Evolutionary conservation across 768 basidiomycete genomes (phyloP), one percentile per base, ranked within the genome.

Genomic region (Tylopilus sp.): DNA sequence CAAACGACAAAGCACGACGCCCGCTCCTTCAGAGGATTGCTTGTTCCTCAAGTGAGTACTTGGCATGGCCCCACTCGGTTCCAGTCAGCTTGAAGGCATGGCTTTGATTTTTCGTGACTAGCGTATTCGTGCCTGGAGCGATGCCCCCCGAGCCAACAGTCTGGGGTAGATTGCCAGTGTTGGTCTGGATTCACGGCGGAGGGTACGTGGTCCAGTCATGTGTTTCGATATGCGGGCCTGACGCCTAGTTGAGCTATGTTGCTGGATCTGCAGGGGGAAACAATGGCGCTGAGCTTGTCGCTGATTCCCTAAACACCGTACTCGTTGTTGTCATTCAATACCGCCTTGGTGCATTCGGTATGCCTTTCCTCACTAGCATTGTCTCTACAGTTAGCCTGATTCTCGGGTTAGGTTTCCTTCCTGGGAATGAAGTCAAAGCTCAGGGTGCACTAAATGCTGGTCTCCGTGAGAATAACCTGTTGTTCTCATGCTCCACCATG

Each of bases 81-180:
- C 10, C 1, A 1, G 30, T 23, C 11, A 23, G 10, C 26, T 28
- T 28, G 26, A 7, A 28, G n/a, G 6, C 26, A 28, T 0, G 18
- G 30, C 6, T 6, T 25, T 23, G 13, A n/a, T n/a, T 31, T n/a
- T 22, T 3, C 38, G n/a, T 13, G 10, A 28, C 15, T n/a, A 61
- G 60, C 7, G 53, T 55, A 11, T 58, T 55, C 43, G 18, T 52
- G 0, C 52, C 60, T 0, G 60, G 60, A 38, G 38, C 12, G 20
- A 48, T 55, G 1, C 30, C 46, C 22, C 6, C n/a, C 21, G 33
- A 52, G 17, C 45, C 58, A 6, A 15, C 42, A 17, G 23, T 40
- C 7, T 13, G 23, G 2, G 51, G 49, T 3, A 42, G 31, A 30
- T 20, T 56, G 20, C 46, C 45, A 41, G 53, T 56, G 9, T 36